Conservation (phyloP, 2,329 filamentous ascomycete genomes). For the Pleoardoris graminearum region DNA sequence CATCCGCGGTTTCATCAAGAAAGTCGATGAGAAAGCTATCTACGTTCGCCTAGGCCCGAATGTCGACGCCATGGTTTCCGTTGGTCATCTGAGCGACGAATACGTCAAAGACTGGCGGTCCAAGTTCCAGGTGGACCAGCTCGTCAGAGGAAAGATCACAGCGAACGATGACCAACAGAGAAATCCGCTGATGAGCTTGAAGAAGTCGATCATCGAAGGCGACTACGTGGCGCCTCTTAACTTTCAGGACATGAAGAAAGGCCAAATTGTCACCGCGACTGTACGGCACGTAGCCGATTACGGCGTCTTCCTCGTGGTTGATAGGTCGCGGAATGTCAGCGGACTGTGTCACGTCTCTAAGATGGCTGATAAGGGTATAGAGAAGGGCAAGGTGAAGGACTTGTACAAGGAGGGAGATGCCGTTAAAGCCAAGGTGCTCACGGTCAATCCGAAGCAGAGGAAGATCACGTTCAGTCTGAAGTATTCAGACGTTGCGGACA, state of each 20-base stretch:
- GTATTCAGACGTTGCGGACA: constrained; percentile 80
- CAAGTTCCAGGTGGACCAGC: constrained; percentile 81
- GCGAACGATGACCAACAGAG: constrained; percentile 68
- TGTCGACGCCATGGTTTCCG: constrained; percentile 79
- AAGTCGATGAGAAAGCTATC: constrained; percentile 83
- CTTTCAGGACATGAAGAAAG: constrained; percentile 75
- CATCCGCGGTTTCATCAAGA: constrained; percentile 88
- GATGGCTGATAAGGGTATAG: constrained; percentile 81
- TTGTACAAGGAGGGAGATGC: constrained; percentile 86
- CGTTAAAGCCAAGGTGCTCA: constrained; percentile 90
- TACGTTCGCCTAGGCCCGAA: constrained; percentile 83
- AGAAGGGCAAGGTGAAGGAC: constrained; percentile 86
- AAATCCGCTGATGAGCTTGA: constrained; percentile 84
- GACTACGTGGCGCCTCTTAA: constrained; percentile 74
- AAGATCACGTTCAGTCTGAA: constrained; percentile 90
- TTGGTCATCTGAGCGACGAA: constrained; percentile 85
- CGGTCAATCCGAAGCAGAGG: constrained; percentile 72
- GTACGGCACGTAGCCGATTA: constrained; percentile 94
- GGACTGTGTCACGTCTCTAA: constrained; percentile 91
- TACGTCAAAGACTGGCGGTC: constrained; percentile 97
- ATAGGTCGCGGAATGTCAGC: constrained; percentile 84
- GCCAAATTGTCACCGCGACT: constrained; percentile 84
- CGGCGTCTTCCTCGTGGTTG: constrained; percentile 89
- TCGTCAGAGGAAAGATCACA: constrained; percentile 85
- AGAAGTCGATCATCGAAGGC: constrained; percentile 79